A percentile compares a stretch with the other conserved stretches of the same genome.
phyloP scores from a whole-genome alignment of 2,329 filamentous ascomycete genomes.

The Stagonosporopsis vannaccii region DNA sequence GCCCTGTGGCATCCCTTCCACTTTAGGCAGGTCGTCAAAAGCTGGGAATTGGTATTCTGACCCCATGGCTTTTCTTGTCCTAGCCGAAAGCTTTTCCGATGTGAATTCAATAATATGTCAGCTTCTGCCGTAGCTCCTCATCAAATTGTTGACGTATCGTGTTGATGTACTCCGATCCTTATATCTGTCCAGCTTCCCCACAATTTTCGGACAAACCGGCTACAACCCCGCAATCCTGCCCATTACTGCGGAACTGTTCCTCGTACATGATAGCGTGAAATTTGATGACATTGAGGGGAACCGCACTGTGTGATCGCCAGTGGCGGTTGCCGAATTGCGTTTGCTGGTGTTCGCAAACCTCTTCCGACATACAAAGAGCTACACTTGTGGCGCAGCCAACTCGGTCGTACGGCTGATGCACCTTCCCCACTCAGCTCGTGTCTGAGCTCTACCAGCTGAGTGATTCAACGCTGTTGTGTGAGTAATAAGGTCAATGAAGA shows the following conservation, averaged over 20 bases:
- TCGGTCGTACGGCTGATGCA: slow-evolving; percentile 2
- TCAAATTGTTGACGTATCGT: background rate
- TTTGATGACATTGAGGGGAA: slow-evolving; percentile 7
- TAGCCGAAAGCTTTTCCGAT: slow-evolving; percentile 23
- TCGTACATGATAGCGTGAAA: background rate
- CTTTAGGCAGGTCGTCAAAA: slow-evolving; percentile 44
- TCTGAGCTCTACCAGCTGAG: background rate
- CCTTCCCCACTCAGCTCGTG: background rate
- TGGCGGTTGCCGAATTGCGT: slow-evolving; percentile 1
- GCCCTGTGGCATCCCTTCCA: slow-evolving; percentile 43
- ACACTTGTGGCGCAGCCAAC: background rate
- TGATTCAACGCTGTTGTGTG: background rate
- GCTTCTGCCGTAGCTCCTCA: background rate
- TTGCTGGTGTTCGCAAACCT: slow-evolving; percentile 1
- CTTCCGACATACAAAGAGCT: slow-evolving; percentile 10
- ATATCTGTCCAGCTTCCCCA: slow-evolving; percentile 11
- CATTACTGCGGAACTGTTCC: background rate
- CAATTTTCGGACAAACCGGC: background rate
- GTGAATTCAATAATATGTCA: slow-evolving; percentile 18
- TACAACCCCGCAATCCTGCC: slow-evolving; percentile 13
- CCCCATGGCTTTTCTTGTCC: slow-evolving; percentile 18
- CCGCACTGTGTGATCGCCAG: background rate
- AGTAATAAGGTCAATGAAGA: too few species aligned
- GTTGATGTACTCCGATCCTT: background rate
- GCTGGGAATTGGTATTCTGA: slow-evolving; percentile 35